Conservation (phyloP, 768 basidiomycete genomes). For the Lyophyllum atratum region DNA sequence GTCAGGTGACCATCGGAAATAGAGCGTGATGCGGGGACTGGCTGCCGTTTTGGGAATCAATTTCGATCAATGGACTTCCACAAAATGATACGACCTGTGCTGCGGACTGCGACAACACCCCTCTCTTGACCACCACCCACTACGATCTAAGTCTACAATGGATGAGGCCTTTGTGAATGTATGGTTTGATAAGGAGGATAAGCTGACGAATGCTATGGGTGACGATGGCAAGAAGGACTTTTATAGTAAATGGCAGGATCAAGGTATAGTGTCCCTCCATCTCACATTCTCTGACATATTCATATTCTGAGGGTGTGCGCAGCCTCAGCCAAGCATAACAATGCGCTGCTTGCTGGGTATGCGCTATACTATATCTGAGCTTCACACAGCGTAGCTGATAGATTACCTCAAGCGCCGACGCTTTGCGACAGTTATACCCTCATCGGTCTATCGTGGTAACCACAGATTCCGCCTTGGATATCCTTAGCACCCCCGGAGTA, state of each 20-base stretch:
- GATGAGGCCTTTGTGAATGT: slow-evolving; percentile 20
- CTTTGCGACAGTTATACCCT: slow-evolving; percentile 60
- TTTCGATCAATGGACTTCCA: background rate
- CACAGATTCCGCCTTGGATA: slow-evolving; percentile 42
- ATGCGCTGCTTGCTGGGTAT: slow-evolving; percentile 49
- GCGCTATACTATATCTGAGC: slow-evolving; percentile 11
- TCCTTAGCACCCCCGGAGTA: slow-evolving; percentile 55
- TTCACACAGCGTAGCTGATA: background rate
- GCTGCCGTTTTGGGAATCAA: background rate
- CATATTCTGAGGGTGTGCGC: slow-evolving; percentile 12
- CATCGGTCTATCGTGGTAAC: slow-evolving; percentile 61
- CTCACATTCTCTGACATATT: background rate
- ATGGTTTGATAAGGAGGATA: slow-evolving; percentile 16
- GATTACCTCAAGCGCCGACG: slow-evolving; percentile 35
- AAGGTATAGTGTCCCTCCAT: slow-evolving; percentile 36
- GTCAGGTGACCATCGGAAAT: background rate
- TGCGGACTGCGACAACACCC: background rate
- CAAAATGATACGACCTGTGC: background rate
- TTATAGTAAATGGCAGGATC: slow-evolving; percentile 53
- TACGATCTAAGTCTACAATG: slow-evolving; percentile 6
- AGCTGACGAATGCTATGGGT: slow-evolving; percentile 1
- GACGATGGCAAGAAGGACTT: slow-evolving; percentile 37
- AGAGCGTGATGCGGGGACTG: background rate
- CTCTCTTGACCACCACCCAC: background rate
- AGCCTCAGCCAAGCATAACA: slow-evolving; percentile 55